phyloP scores from a whole-genome alignment of 2,329 filamentous ascomycete species.

The Nothopassalora personata region DNA sequence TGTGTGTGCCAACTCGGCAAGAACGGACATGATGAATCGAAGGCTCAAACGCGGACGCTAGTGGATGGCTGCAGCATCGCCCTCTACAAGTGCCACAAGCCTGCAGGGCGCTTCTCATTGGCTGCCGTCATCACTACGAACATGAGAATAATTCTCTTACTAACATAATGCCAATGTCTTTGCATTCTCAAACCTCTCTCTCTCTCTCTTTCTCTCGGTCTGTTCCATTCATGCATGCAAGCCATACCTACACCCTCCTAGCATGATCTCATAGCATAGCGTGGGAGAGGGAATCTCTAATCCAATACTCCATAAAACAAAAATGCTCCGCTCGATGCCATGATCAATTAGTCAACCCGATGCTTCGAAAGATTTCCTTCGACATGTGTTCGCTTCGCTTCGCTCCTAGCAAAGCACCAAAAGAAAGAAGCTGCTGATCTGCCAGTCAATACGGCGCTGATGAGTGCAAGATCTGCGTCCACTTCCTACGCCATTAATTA shows the following conservation, averaged over 20 bases:
- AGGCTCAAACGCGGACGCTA: not conserved
- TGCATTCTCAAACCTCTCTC: not conserved
- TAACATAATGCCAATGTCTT: not conserved
- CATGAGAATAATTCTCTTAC: not conserved
- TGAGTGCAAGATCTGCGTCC: not conserved
- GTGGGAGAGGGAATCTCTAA: not conserved
- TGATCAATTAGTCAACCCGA: not conserved
- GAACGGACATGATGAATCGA: too few relatives aligned
- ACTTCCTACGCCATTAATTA: not conserved
- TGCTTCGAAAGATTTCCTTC: not conserved
- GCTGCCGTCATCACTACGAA: not conserved
- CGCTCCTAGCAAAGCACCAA: not conserved
- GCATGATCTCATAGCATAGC: not conserved
- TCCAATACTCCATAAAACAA: not conserved
- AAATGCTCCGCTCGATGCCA: not conserved
- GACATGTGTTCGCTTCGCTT: not conserved
- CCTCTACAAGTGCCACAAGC: not conserved
- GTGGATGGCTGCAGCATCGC: constrained; percentile 1
- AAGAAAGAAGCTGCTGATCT: not conserved
- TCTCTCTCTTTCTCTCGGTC: not conserved
- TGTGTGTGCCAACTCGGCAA: too few relatives aligned
- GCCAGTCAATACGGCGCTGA: not conserved
- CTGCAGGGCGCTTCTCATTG: not conserved
- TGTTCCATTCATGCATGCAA: not conserved
- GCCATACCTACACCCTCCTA: not conserved